phyloP scores from a whole-genome alignment of 2,329 filamentous ascomycete genomes.

The Colletotrichum spaethianum region DNA sequence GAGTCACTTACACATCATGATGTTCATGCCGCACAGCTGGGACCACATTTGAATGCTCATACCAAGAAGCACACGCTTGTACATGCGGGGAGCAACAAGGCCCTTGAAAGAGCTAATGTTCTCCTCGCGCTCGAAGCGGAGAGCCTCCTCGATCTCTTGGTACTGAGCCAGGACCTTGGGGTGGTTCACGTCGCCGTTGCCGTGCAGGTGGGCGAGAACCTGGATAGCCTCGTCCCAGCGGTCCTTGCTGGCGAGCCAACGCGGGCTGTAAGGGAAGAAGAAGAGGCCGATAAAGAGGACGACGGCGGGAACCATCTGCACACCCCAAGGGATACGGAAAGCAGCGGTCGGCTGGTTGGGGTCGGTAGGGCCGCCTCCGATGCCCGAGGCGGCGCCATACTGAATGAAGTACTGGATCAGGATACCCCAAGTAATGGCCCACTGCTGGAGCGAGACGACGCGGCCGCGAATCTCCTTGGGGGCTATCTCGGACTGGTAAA shows the following conservation, averaged over 20 bases:
- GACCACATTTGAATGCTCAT: conserved; percentile 73
- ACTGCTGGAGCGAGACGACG: conserved; percentile 74
- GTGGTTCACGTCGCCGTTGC: conserved; percentile 67
- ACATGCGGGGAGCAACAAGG: conserved; percentile 64
- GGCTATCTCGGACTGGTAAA: conserved; percentile 79
- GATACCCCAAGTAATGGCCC: conserved; percentile 80
- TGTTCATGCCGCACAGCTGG: conserved; percentile 73
- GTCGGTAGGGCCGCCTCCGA: conserved; percentile 66
- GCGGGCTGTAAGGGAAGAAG: conserved; percentile 75
- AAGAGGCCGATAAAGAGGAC: conserved; percentile 69
- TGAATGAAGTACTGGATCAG: conserved; percentile 77
- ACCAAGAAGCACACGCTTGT: conserved; percentile 70
- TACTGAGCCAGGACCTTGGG: conserved; percentile 75
- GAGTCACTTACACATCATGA: conserved; percentile 64
- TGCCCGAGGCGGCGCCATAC: conserved; percentile 69
- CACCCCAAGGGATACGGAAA: conserved; percentile 74
- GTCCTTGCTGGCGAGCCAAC: conserved; percentile 79
- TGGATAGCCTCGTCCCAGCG: conserved; percentile 75
- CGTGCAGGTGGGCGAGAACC: conserved; percentile 72
- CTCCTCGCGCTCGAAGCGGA: conserved; percentile 68
- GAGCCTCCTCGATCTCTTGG: conserved; percentile 70
- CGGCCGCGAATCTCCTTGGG: conserved; percentile 71
- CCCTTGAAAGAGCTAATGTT: conserved; percentile 63
- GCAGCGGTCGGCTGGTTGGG: conserved; percentile 65
- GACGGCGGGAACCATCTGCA: conserved; percentile 70